Evolutionary conservation across 2,329 filamentous ascomycete species (phyloP), one percentile per base, ranked within the genome.

Genomic region (Amylocarpus encephaloides): DNA sequence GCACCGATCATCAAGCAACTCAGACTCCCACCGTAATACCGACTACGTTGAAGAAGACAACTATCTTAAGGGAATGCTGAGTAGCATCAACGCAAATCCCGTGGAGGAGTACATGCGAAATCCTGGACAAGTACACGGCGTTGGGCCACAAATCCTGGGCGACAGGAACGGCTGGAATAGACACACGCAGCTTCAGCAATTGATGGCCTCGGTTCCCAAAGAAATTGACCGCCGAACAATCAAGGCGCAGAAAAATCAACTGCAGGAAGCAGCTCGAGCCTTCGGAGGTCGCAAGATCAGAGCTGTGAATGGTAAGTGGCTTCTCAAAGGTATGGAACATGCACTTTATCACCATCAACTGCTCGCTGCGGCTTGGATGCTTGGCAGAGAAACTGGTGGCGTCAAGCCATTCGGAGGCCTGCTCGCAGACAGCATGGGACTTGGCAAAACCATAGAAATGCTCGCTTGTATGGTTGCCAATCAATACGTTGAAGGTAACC

Each of bases 371-470:
- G 67, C 71, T 0, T 83, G 78, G 67, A 82, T 83, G 79, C 58
- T 76, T 0, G 58, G 64, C 3, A 69, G 75, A 2, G 80, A 84
- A 59, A 65, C 70, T 3, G 65, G 53, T 1, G 9, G 18, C 0
- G 34, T 64, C 0, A 49, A 62, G 30, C 77, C 71, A 0, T 43
- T 59, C 47, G 82, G 82, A 2, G 82, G 81, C 0, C 68, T 85
- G 1, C 57, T 85, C 0, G 78, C 76, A 0, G 80, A 85, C 58
- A 74, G 75, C 22, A 83, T 84, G 79, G 82, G 82, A 0, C 63
- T 85, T 0, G 82, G 82, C 0, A 86, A 86, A 64, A 85, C 82
- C 0, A 70, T 82, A 3, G 75, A 80, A 59, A 60, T 60, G 1
- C 36, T 70, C 6, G 67, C 67, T 2, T 66, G 62, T 40, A 68